A percentile compares a stretch with the other conserved stretches of the same genome.
Evolutionary conservation across 805 yeast genomes (phyloP).

Genomic region (Saccharomycopsis fermentans): DNA sequence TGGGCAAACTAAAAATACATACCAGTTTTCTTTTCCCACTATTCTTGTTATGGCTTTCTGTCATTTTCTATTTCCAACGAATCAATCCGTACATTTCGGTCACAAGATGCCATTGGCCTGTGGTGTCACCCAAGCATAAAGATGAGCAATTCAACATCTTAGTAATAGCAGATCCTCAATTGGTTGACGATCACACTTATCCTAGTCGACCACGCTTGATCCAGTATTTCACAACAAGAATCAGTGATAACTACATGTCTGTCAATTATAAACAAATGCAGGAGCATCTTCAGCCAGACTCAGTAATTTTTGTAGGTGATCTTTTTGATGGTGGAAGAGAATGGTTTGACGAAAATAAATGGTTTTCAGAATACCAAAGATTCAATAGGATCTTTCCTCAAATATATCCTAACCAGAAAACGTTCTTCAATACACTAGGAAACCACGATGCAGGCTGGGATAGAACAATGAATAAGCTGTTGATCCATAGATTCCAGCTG

Average conservation of each 20-base stretch:
- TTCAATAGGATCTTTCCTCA: constrained; percentile 59
- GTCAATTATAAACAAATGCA: constrained; percentile 61
- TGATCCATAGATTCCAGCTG: constrained; percentile 52
- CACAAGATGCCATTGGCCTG: constrained; percentile 29
- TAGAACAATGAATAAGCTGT: constrained; percentile 47
- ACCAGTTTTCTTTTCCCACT: constrained; percentile 16
- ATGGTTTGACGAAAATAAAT: constrained; percentile 54
- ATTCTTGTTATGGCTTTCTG: constrained; percentile 32
- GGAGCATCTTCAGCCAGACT: constrained; percentile 55
- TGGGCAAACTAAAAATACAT: constrained; percentile 13
- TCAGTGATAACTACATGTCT: constrained; percentile 72
- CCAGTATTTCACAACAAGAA: constrained; percentile 43
- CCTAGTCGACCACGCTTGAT: constrained; percentile 50
- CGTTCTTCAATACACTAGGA: constrained; percentile 37
- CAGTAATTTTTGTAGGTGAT: constrained; percentile 79
- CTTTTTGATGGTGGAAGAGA: constrained; percentile 91
- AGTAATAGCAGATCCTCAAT: constrained; percentile 87
- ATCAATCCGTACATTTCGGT: constrained; percentile 37
- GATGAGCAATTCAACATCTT: constrained; percentile 30
- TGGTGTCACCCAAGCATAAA: background rate
- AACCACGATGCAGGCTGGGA: constrained; percentile 97
- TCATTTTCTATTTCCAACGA: constrained; percentile 47
- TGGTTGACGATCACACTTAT: constrained; percentile 82
- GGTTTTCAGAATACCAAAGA: constrained; percentile 63
- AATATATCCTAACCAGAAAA: constrained; percentile 33